Base-by-base conservation (phyloP, 2,329 filamentous ascomycete genomes). In the Colletotrichum graminicola region DNA sequence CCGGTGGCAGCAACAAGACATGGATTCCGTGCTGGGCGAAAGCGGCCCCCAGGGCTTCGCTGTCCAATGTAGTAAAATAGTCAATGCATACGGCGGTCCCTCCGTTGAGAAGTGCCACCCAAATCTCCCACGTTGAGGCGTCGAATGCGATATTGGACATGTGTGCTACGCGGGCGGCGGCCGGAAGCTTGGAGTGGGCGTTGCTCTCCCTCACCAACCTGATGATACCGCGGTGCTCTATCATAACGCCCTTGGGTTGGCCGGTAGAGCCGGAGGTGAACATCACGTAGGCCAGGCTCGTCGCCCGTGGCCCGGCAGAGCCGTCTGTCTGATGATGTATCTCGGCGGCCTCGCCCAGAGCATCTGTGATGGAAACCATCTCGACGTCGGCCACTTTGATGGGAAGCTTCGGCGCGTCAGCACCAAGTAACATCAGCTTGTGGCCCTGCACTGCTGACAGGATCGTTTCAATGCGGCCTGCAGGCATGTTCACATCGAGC, bases 241-340 rank as follows among this genome's bases (percentile, higher is more conserved):
- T 11, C 59, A 62, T 51, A 2, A 62, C 59, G 10, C 59, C 59
- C 21, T 62, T 62, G 11, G 59, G 59, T 18, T 21, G 26, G 10
- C 59, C 59, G n/a, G 59, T 62, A 14, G 59, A 62, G 5, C 59
- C 59, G 43, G 59, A 62, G 3, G 59, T 62, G 26, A 62, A 62
- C 43, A 62, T 62, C 11, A 62, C 59, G 11, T 62, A 62, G 8
- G 59, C 59, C 5, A 62, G 8, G 34, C 59, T 62, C 14, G 59
- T 51, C 18, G 59, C 59, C 16, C 1, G 32, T 3, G 59, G 59
- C 10, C 39, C 14, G 3, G 14, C 41, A 5, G 18, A 2, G 8
- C 26, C 55, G 21, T 26, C n/a, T 1, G 10, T 4, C 5, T 11
- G 55, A 6, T 6, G n/a, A 18, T 16, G 36, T 23, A 12, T 16